A percentile compares a stretch with the other conserved stretches of the same genome.
These are phyloP conservation scores for Pythium phragmiticola DNA, from an alignment of 352 stramenopile genomes.

Conservation along the genomic window DNA sequence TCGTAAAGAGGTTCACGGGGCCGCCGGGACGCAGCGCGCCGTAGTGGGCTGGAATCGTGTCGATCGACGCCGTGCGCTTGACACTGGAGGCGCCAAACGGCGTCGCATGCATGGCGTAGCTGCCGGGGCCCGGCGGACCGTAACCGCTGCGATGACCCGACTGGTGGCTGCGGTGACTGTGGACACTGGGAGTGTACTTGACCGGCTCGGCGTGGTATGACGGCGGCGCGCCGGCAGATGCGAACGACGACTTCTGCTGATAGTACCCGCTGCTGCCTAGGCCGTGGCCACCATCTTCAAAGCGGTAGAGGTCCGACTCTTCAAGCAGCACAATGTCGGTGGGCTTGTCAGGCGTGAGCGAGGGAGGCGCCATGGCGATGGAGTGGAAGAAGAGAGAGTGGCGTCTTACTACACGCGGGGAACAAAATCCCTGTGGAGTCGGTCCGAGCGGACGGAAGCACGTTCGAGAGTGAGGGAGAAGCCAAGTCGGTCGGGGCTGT, in stretches of 20 bases:
- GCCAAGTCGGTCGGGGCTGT: background rate
- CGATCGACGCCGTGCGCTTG: conserved; percentile 21
- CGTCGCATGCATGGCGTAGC: conserved; percentile 16
- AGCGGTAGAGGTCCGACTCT: conserved; percentile 22
- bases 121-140: background rate
- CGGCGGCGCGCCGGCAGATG: background rate
- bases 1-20: conserved; percentile 20
- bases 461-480: conserved; percentile 8
- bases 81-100: background rate
- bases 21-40: conserved; percentile 24
- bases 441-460: conserved; percentile 3
- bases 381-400: background rate
- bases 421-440: background rate
- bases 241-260: conserved; percentile 16
- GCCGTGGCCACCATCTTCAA: conserved; percentile 11
- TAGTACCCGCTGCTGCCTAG: conserved; percentile 12
- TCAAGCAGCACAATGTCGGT: conserved; percentile 25
- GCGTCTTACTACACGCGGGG: background rate
- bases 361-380: background rate
- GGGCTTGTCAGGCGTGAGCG: conserved; percentile 3
- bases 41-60: conserved; percentile 20
- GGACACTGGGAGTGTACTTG: conserved; percentile 13
- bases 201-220: conserved; percentile 1
- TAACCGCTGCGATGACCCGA: background rate
- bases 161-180: conserved; percentile 8